Evolutionary conservation across 2,329 filamentous ascomycete genomes (phyloP), one percentile per base, ranked within the genome.

Genomic region (Allantophomopsis lycopodina): DNA sequence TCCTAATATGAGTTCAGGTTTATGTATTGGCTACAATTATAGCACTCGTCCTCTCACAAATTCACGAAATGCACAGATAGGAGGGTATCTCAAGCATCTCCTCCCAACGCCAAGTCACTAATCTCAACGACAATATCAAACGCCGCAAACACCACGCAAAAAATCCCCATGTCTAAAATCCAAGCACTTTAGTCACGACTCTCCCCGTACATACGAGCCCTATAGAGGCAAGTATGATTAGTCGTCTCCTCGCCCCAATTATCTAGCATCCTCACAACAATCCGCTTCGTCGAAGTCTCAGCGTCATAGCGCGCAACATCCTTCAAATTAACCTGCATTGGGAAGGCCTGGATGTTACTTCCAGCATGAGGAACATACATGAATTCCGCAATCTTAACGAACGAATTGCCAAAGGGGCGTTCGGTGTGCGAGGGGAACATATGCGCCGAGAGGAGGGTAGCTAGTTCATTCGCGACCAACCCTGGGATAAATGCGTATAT

Each of bases 191-290:
- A 20, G 7, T 20, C 18, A 20, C 18, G 23, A 28, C 23, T 28
- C 23, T 68, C 55, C 13, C 66, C 78, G 51, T 73, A 79, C 35
- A 82, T 42, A 41, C 67, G 60, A n/a, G 79, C 56, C 1, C 76
- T 62, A 56, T 82, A 83, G 49, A 83, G 69, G 52, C 78, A 82
- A 3, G 76, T 81, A 50, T 78, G 75, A 36, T 72, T 44, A 2
- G 53, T 46, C 1, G 39, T 59, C 18, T 50, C 53, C 8, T 64
- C 60, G 12, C 76, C 76, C 49, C 76, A 69, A 51, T 82, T 82
- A 50, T 60, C 71, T 40, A 66, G 55, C 2, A 71, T 68, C 11
- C 75, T 62, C 17, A 83, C 54, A 14, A 75, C 52, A 7, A 81
- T 53, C 7, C 69, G 60, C 36, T 67, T 64, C 4, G 74, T 74